Base-by-base conservation (phyloP, 2,329 filamentous ascomycete species). In the Aureobasidium sp. region DNA sequence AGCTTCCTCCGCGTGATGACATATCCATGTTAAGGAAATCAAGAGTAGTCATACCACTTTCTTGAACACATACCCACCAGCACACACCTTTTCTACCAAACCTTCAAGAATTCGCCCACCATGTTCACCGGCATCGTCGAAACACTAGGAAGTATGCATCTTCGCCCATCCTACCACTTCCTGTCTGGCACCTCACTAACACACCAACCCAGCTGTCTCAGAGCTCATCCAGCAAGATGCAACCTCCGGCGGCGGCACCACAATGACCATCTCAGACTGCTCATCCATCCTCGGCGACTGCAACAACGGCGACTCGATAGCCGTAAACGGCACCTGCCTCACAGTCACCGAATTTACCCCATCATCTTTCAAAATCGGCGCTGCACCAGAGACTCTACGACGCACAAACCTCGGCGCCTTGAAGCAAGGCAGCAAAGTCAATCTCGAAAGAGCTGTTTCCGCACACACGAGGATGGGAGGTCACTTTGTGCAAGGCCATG, bases 41-140 rank as follows among this genome's bases (percentile, higher is more conserved):
- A 37, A 17, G 17, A n/a, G 26, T 36, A 27, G 36, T 53, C 50
- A 27, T 23, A 39, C 2, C 34, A 20, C 9, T 34, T n/a, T 8
- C 44, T n/a, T 15, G 27, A 47, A 3, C 12, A 26, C 41, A 26
- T 26, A 46, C 15, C 3, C 44, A 39, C 1, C 9, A 48, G 5
- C 26, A 15, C 26, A 41, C 17, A 29, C 20, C 44, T 23, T 48
- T 8, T n/a, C 44, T n/a, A 23, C 12, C 17, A 13, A 2, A 8
- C 5, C 8, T 6, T 15, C 26, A 48, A 36, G 3, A 6, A 15
- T 0, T 34, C n/a, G 32, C 36, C 13, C 51, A 80, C 65, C 65
- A 97, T 99, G 94, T 97, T 99, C 73, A 97, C 94, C 63, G 94
- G 94, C 68, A 89, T 96, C 65, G 90, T 96, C 61, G 91, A 96